phyloP scores from a whole-genome alignment of 495 filamentous ascomycete species.

The Aspergillus biplanus region DNA sequence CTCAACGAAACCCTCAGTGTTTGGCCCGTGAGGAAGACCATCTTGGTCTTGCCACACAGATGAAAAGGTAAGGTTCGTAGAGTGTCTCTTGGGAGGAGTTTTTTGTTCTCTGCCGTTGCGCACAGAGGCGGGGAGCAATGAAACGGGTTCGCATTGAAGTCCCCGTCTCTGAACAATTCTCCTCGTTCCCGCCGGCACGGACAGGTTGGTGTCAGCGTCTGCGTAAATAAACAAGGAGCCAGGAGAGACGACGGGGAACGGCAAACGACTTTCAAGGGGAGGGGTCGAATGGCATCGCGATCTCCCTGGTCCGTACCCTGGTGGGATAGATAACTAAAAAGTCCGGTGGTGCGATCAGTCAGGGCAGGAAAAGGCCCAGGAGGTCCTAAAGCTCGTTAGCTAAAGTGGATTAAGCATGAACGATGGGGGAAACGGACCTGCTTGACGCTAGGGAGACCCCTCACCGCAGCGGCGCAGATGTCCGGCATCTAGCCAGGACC shows the following conservation, averaged over 20 bases:
- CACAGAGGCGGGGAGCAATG: too few relatives aligned
- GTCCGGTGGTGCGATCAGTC: not conserved
- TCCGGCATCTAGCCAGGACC: constrained; percentile 11
- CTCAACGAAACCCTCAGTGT: constrained; percentile 18
- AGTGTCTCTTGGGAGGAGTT: too few relatives aligned
- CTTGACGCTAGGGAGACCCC: constrained; percentile 14
- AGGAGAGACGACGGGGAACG: constrained; percentile 5
- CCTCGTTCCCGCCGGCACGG: not conserved
- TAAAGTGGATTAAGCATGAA: constrained; percentile 15
- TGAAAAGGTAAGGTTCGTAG: not conserved
- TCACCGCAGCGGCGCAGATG: constrained; percentile 10
- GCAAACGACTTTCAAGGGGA: constrained; percentile 6
- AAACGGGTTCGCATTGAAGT: not conserved
- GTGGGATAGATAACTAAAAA: constrained; percentile 13
- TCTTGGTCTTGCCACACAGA: constrained; percentile 1
- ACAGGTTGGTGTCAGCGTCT: not conserved
- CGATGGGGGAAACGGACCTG: constrained; percentile 17
- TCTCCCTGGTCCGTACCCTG: constrained; percentile 6
- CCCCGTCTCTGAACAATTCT: not conserved
- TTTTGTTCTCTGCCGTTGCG: too few relatives aligned
- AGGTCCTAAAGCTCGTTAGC: constrained; percentile 2
- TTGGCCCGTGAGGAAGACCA: constrained; percentile 17
- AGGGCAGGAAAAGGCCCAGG: constrained; percentile 1
- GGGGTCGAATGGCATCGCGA: constrained; percentile 14
- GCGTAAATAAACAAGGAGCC: not conserved